These are phyloP conservation scores for Neonectria punicea DNA, from an alignment of 2,329 filamentous ascomycete species.

Conservation along the genomic window DNA sequence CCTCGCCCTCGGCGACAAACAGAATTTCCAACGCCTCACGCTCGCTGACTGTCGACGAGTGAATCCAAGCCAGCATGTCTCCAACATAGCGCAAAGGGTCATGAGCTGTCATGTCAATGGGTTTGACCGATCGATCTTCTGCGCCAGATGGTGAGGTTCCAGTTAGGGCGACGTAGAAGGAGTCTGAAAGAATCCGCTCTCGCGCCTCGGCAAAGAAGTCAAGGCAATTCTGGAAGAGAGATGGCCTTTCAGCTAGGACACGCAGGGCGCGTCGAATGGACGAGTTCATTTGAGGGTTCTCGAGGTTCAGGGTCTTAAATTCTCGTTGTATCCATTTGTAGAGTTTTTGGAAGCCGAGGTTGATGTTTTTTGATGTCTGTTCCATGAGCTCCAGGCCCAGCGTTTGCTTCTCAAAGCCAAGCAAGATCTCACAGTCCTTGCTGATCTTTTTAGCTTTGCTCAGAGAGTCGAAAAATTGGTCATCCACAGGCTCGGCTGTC, in stretches of 20 bases:
- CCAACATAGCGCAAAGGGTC: slow-evolving; percentile 92
- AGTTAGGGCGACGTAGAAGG: slow-evolving; percentile 89
- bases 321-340: slow-evolving; percentile 96
- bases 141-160: slow-evolving; percentile 70
- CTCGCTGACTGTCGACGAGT: slow-evolving; percentile 94
- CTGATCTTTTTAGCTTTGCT: slow-evolving; percentile 86
- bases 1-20: slow-evolving; percentile 90
- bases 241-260: slow-evolving; percentile 88
- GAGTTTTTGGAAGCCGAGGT: slow-evolving; percentile 92
- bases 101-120: slow-evolving; percentile 93
- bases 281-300: slow-evolving; percentile 91
- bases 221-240: slow-evolving; percentile 91
- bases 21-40: slow-evolving; percentile 90
- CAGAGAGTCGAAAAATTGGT: slow-evolving; percentile 83
- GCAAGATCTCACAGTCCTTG: slow-evolving; percentile 86
- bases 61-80: slow-evolving; percentile 97
- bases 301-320: slow-evolving; percentile 90
- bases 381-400: slow-evolving; percentile 93
- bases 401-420: slow-evolving; percentile 90
- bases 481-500: slow-evolving; percentile 83
- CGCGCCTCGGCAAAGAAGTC: slow-evolving; percentile 93
- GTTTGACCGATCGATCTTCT: slow-evolving; percentile 75
- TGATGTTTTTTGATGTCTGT: slow-evolving; percentile 85
- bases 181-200: slow-evolving; percentile 86
- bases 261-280: slow-evolving; percentile 85